Evolutionary conservation across 768 basidiomycete genomes (phyloP).

Genomic region (Serendipita sp.): DNA sequence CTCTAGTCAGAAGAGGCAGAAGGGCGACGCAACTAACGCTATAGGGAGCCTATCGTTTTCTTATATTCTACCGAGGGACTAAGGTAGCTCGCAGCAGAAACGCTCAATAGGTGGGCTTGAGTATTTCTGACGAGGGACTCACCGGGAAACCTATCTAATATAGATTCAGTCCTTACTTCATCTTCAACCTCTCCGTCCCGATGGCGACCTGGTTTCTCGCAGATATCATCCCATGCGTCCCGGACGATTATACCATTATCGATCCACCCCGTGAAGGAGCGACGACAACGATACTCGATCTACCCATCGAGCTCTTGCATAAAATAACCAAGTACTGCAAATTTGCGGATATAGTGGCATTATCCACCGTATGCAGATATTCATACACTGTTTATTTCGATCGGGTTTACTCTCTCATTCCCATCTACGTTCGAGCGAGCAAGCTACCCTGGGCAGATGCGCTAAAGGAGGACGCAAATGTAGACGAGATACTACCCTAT

Average conservation of each 20-base stretch:
- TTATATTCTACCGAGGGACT: no score
- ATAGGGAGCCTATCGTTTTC: no score
- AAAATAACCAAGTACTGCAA: not conserved
- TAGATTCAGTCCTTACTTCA: no score
- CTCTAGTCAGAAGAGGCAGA: no score
- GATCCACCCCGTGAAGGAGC: not conserved
- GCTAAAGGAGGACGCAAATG: not conserved
- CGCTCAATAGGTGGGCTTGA: no score
- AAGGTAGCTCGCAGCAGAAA: no score
- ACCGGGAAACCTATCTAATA: no score
- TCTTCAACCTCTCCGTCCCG: no score
- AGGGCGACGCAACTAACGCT: no score
- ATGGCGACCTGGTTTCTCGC: no score
- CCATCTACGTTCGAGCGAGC: not conserved
- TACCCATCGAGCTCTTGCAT: not conserved
- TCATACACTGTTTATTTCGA: not conserved
- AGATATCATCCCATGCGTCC: not conserved
- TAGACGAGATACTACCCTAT: not conserved
- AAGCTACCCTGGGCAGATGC: not conserved
- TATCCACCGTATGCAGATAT: not conserved
- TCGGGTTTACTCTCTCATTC: not conserved
- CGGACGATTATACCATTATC: not conserved
- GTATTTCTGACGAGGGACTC: no score
- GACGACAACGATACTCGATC: not conserved
- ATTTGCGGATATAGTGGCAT: not conserved